Percentiles rank a stretch among this genome's conserved stretches.
Evolutionary conservation across 2,329 filamentous ascomycete species (phyloP).

Genomic region (Fusarium subglutinans): DNA sequence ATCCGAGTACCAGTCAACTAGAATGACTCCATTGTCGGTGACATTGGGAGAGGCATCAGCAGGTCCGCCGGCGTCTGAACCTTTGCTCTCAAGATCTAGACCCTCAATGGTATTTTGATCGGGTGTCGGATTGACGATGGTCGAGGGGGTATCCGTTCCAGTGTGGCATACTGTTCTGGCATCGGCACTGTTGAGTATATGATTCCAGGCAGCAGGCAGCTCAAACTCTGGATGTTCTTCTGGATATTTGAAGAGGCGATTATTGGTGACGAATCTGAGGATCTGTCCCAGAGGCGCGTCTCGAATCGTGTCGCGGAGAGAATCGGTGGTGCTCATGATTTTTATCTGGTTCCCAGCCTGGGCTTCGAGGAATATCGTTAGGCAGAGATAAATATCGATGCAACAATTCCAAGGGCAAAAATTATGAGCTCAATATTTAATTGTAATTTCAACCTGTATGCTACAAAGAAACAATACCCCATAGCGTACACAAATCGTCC

Average conservation of each 20-base stretch:
- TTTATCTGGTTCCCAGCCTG: fast-evolving
- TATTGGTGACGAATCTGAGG: conserved; percentile 61
- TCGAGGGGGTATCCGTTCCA: not conserved
- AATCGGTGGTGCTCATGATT: not conserved
- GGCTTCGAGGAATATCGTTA: fast-evolving
- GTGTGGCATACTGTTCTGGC: not conserved
- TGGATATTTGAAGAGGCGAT: conserved; percentile 64
- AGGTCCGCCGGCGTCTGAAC: conserved; percentile 52
- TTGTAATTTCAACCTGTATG: fast-evolving
- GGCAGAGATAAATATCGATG: fast-evolving
- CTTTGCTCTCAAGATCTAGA: conserved; percentile 45
- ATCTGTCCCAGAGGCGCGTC: conserved; percentile 68
- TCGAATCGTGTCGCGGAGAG: conserved; percentile 49
- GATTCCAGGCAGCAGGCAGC: conserved; percentile 53
- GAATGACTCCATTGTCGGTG: conserved; percentile 59
- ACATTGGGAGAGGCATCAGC: conserved; percentile 55
- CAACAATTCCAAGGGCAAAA: fast-evolving
- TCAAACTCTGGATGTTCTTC: conserved; percentile 66
- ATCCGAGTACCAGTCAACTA: conserved; percentile 65
- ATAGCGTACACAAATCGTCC: fast-evolving
- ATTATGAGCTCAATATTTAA: fast-evolving
- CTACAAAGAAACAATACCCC: fast-evolving
- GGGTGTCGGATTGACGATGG: not conserved
- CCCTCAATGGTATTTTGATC: not conserved
- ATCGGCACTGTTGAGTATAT: not conserved